Conservation (phyloP, 192 early-diverging fungal species). For the Umbelopsis sp. region DNA sequence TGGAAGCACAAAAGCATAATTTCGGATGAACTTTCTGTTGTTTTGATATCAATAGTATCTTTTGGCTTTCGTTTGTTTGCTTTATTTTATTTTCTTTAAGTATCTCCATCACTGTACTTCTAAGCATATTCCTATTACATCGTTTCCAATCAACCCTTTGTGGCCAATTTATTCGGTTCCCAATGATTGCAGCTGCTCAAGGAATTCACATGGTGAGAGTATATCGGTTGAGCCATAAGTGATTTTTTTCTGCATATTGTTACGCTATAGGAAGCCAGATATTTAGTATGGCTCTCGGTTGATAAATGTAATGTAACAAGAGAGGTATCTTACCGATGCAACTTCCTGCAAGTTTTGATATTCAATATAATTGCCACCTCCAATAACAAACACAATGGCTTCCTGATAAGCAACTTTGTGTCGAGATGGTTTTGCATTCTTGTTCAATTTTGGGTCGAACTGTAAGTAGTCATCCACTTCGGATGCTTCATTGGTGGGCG, state of each 20-base stretch:
- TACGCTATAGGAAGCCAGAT: conserved; percentile 31
- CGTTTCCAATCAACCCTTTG: background rate
- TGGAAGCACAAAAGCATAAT: conserved; percentile 51
- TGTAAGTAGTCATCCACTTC: conserved; percentile 83
- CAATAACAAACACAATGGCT: conserved; percentile 97
- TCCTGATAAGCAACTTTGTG: conserved; percentile 74
- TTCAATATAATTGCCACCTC: conserved; percentile 98
- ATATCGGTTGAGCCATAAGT: conserved; percentile 95
- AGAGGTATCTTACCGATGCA: conserved; percentile 58
- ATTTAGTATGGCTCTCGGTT: conserved; percentile 31
- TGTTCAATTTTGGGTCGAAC: conserved; percentile 84
- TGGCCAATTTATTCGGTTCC: conserved; percentile 38
- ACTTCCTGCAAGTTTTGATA: conserved; percentile 95
- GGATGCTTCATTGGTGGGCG: conserved; percentile 47
- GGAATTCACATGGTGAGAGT: conserved; percentile 75
- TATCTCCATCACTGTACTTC: conserved; percentile 1
- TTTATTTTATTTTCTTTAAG: background rate
- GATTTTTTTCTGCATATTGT: conserved; percentile 67
- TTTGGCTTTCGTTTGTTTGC: background rate
- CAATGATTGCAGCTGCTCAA: conserved; percentile 76
- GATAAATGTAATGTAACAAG: conserved; percentile 26
- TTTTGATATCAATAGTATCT: background rate
- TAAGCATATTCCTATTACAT: background rate
- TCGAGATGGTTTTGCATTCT: conserved; percentile 49
- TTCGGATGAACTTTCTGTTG: background rate